Percentiles rank a stretch among this genome's conserved stretches.
phyloP scores from a whole-genome alignment of 1,139 yeast genomes.

The Sugiyamaella sp. region DNA sequence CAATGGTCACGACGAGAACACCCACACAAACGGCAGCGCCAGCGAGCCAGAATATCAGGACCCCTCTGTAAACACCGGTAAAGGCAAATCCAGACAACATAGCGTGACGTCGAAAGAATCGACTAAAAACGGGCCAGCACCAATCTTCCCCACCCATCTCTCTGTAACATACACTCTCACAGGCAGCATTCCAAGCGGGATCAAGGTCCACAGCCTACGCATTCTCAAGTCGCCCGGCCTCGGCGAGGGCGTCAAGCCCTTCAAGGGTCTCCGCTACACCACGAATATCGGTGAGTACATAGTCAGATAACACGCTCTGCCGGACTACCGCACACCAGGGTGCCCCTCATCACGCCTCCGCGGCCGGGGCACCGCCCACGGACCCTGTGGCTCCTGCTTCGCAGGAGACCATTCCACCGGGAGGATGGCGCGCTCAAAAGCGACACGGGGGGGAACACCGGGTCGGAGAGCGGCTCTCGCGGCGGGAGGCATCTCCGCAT shows the following conservation, averaged over 20 bases:
- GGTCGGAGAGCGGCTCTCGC: too few relatives aligned
- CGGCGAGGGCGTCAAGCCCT: conserved; percentile 70
- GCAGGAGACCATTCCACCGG: too few relatives aligned
- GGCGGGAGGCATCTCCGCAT: too few relatives aligned
- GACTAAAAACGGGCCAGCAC: conserved; percentile 9
- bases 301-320: conserved; percentile 44
- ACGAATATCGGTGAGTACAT: conserved; percentile 66
- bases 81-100: background rate
- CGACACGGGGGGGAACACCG: too few relatives aligned
- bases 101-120: conserved; percentile 5
- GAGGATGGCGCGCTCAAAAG: too few relatives aligned
- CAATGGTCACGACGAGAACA: conserved; percentile 14
- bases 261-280: conserved; percentile 87
- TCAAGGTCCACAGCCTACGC: conserved; percentile 67
- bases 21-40: background rate
- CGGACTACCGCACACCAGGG: too few relatives aligned
- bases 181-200: conserved; percentile 78
- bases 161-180: conserved; percentile 59
- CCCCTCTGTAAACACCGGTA: background rate
- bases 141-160: conserved; percentile 55
- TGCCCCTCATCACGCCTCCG: too few relatives aligned
- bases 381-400: too few relatives aligned
- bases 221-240: conserved; percentile 61
- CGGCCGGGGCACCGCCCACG: too few relatives aligned
- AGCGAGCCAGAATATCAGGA: background rate